Base-by-base conservation (phyloP, 2,329 filamentous ascomycete genomes). In the Aspergillus fumigatus region DNA sequence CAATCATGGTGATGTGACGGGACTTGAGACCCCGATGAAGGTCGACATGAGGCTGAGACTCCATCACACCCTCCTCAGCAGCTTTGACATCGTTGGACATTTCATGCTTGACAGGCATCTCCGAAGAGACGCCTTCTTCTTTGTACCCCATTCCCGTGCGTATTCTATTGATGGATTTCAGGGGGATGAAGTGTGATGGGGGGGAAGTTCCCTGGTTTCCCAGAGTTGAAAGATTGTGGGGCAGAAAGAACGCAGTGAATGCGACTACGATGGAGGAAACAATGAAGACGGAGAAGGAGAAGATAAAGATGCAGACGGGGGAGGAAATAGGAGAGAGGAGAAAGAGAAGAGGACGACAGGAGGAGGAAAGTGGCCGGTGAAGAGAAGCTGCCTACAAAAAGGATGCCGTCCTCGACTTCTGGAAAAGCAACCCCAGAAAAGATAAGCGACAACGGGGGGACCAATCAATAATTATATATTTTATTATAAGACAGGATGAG, bases 11-110 rank as follows among this genome's bases (percentile, higher is more conserved):
- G 56, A 73, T 75, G 56, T 74, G 73, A 50, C 73, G 71, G 26
- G 75, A 68, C 59, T 72, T 73, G 53, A 76, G 72, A 48, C 72
- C 75, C 40, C 76, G 74, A 32, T 75, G 72, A n/a, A 78, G 70
- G 4, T 70, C 64, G 25, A 65, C 68, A 62, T 69, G 65, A 10
- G 69, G 51, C 9, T 55, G 63, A 9, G 63, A 63, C 8, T 67
- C 63, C 8, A 70, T 55, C 14, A 62, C 59, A 48, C 64, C 65
- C 27, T 67, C 63, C 41, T 71, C 67, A 3, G 61, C 57, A 7
- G 53, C 50, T 6, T 32, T 53, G 14, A 58, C 51, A 53, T 64
- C 62, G 41, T 62, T 56, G 11, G 53, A 54, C 29, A 62, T 26
- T 48, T 67, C 60, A 43, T 61, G 59, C 26, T 64, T 61, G 43